These are phyloP conservation scores for Ogataea zsoltii DNA, from an alignment of 805 yeast species.

Conservation along the genomic window DNA sequence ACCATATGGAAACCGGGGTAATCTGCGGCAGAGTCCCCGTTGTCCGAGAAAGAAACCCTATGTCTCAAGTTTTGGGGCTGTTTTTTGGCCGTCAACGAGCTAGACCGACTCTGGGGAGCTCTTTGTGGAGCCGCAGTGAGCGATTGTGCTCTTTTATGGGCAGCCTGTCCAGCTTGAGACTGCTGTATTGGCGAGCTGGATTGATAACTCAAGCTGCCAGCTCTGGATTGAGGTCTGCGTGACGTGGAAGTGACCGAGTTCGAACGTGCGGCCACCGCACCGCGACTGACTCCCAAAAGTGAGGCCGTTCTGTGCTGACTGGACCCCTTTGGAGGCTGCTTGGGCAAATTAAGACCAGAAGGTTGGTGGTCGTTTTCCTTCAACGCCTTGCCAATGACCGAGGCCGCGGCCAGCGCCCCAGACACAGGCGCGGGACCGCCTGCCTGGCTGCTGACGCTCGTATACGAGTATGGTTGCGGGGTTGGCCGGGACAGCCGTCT, in stretches of 20 bases:
- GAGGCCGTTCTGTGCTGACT: slow-evolving; percentile 20
- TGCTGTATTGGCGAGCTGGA: slow-evolving; percentile 1
- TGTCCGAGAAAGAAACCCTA: slow-evolving; percentile 23
- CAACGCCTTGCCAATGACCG: slow-evolving; percentile 52
- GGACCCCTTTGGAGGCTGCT: slow-evolving; percentile 22
- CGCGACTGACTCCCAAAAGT: slow-evolving; percentile 22
- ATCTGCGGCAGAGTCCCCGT: slow-evolving; percentile 1
- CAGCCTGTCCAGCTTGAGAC: not conserved
- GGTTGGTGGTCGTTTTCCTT: slow-evolving; percentile 36
- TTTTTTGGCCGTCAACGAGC: slow-evolving; percentile 1
- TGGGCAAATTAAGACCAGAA: slow-evolving; percentile 34
- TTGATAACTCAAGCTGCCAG: slow-evolving; percentile 19
- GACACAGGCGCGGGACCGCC: slow-evolving; percentile 36
- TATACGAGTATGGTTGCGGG: slow-evolving; percentile 26
- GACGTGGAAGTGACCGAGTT: slow-evolving; percentile 17
- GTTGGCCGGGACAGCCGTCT: slow-evolving; percentile 24
- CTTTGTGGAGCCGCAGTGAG: slow-evolving; percentile 13
- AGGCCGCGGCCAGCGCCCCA: slow-evolving; percentile 65
- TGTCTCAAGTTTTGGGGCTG: slow-evolving; percentile 14
- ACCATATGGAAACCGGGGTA: slow-evolving; percentile 16
- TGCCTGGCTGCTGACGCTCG: slow-evolving; percentile 21
- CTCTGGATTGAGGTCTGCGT: slow-evolving; percentile 18
- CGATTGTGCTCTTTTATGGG: slow-evolving; percentile 24
- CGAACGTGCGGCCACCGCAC: slow-evolving; percentile 20
- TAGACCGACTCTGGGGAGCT: not conserved